Percentiles rank a stretch among this genome's conserved stretches.
phyloP scores from a whole-genome alignment of 345 rosid genomes.

The Hibiscus trionum region DNA sequence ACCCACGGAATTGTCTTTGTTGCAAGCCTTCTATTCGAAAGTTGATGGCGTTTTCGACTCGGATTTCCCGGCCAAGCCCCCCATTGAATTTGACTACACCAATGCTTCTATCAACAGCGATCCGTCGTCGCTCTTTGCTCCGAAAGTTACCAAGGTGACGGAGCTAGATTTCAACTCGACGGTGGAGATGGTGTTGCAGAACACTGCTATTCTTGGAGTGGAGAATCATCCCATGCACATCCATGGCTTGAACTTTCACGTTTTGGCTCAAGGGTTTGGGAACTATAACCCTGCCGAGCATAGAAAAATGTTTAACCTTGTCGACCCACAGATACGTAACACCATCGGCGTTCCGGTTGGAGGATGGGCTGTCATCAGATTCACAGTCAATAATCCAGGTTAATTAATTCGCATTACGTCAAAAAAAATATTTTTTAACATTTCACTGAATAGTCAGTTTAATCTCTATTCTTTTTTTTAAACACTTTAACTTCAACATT shows the following conservation, averaged over 20 bases:
- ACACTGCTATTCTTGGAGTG: slow-evolving; percentile 42
- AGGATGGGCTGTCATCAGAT: slow-evolving; percentile 77
- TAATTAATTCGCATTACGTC: neutral
- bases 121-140: slow-evolving; percentile 29
- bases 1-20: slow-evolving; percentile 40
- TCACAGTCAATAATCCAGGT: slow-evolving; percentile 81
- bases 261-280: slow-evolving; percentile 86
- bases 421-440: too few relatives aligned
- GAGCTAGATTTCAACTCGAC: slow-evolving; percentile 59
- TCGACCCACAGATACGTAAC: slow-evolving; percentile 52
- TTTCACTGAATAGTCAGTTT: too few relatives aligned
- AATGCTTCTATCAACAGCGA: slow-evolving; percentile 17
- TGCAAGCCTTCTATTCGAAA: slow-evolving; percentile 49
- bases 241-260: slow-evolving; percentile 75
- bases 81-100: slow-evolving; percentile 55
- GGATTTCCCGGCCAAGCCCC: slow-evolving; percentile 60
- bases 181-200: slow-evolving; percentile 68
- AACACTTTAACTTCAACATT: too few relatives aligned
- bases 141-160: slow-evolving; percentile 52
- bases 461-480: too few relatives aligned
- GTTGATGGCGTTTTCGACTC: slow-evolving; percentile 50
- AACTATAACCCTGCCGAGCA: slow-evolving; percentile 32
- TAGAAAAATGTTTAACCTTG: neutral
- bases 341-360: slow-evolving; percentile 75
- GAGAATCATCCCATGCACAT: slow-evolving; percentile 91